Conservation (phyloP, 208 protist species). For the Leishmania arabica region DNA sequence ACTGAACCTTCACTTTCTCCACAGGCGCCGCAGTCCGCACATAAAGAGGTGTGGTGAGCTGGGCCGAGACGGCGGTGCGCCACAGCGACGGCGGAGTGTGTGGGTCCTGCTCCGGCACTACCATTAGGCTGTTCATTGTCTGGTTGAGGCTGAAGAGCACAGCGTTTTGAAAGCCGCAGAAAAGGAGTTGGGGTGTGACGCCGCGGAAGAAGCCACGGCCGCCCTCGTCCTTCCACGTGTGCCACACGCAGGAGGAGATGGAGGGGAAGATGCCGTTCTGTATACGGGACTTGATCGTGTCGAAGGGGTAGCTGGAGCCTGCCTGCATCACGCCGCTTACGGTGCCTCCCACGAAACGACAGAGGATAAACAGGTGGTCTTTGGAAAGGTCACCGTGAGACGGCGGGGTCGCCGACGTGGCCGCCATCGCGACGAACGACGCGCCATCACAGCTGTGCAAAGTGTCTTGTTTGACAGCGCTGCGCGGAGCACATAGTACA, state of each 20-base stretch:
- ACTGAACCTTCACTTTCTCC: conserved; percentile 73
- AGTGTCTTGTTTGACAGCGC: no score
- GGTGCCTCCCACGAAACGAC: conserved; percentile 58
- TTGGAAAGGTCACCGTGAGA: conserved; percentile 9
- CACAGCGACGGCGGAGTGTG: conserved; percentile 41
- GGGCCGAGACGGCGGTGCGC: conserved; percentile 54
- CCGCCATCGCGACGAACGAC: background rate
- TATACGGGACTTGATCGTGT: conserved; percentile 74
- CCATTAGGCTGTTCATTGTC: conserved; percentile 54
- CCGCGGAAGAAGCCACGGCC: conserved; percentile 68
- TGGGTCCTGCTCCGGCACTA: conserved; percentile 37
- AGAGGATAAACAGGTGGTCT: conserved; percentile 41
- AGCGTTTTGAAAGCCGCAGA: conserved; percentile 71
- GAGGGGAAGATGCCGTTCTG: conserved; percentile 64
- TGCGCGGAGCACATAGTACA: no score
- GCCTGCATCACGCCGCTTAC: conserved; percentile 70
- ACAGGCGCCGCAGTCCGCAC: conserved; percentile 58
- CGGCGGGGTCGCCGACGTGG: background rate
- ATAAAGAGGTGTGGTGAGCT: conserved; percentile 69
- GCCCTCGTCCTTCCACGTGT: conserved; percentile 56
- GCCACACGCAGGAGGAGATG: conserved; percentile 38
- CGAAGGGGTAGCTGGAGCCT: conserved; percentile 63
- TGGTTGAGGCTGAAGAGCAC: conserved; percentile 76
- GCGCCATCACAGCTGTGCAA: background rate
- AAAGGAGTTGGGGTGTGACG: conserved; percentile 49